Conservation (phyloP, 2,329 filamentous ascomycete species). For the Pezicula carpinea region DNA sequence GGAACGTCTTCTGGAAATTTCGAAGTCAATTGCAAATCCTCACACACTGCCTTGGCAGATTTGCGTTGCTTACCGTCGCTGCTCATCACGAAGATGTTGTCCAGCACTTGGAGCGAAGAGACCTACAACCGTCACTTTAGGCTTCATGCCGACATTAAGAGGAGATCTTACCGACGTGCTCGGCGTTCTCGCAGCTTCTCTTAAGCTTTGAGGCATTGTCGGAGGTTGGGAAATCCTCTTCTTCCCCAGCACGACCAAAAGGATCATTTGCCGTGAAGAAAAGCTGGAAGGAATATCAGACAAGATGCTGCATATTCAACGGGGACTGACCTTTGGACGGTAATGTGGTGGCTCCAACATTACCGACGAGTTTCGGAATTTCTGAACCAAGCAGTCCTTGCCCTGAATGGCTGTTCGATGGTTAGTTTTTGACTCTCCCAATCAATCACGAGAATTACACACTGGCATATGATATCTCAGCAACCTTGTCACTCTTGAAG, state of each 20-base stretch:
- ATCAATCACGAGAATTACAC: constrained; percentile 32
- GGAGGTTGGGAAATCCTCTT: constrained; percentile 70
- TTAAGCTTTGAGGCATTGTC: constrained; percentile 88
- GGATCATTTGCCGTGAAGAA: constrained; percentile 47
- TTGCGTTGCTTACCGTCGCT: constrained; percentile 47
- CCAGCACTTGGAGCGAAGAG: constrained; percentile 77
- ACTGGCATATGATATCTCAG: constrained; percentile 95
- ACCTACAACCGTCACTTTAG: constrained; percentile 40
- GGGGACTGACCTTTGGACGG: constrained; percentile 66
- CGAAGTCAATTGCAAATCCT: constrained; percentile 20
- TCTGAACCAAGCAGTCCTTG: constrained; percentile 83
- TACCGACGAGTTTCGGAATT: constrained; percentile 94
- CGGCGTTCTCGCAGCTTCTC: constrained; percentile 80
- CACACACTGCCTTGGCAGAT: background rate
- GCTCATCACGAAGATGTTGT: constrained; percentile 69
- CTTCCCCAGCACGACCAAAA: constrained; percentile 62
- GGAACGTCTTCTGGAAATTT: constrained; percentile 45
- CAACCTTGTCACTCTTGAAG: constrained; percentile 78
- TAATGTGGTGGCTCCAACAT: constrained; percentile 83
- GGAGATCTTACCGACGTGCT: constrained; percentile 65
- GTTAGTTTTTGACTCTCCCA: constrained; percentile 22
- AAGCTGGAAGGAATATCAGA: constrained; percentile 46
- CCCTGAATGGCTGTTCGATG: constrained; percentile 72
- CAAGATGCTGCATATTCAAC: constrained; percentile 31
- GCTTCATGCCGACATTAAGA: background rate